A percentile compares a stretch with the other conserved stretches of the same genome.
Evolutionary conservation across 768 basidiomycete species (phyloP).

Genomic region (Boletellus emodensis): DNA sequence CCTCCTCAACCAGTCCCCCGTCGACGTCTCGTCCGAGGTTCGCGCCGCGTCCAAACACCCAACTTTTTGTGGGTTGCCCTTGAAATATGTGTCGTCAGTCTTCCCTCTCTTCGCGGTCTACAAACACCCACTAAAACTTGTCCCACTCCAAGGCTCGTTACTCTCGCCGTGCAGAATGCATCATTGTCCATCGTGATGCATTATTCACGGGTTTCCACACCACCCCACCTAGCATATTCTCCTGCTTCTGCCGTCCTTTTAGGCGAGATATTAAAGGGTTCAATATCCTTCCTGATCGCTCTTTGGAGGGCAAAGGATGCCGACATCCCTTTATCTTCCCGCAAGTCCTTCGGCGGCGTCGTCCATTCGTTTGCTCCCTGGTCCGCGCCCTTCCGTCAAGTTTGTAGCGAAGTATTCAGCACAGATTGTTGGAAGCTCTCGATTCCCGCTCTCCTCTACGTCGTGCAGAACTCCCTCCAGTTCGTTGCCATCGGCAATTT

Average conservation of each 20-base stretch:
- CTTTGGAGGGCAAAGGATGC: constrained; percentile 46
- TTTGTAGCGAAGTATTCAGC: constrained; percentile 77
- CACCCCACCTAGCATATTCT: constrained; percentile 78
- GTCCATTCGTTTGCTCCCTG: constrained; percentile 41
- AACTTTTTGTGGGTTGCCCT: constrained; percentile 63
- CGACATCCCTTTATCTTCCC: constrained; percentile 39
- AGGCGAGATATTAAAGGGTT: constrained; percentile 91
- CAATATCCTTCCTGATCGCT: constrained; percentile 90
- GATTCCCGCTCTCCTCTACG: constrained; percentile 92
- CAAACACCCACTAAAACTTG: constrained; percentile 5
- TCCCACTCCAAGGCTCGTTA: constrained; percentile 54
- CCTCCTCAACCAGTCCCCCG: constrained; percentile 33
- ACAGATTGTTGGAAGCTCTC: constrained; percentile 97
- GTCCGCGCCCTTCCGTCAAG: constrained; percentile 47
- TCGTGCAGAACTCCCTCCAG: constrained; percentile 95
- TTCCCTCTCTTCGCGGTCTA: not conserved
- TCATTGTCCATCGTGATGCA: constrained; percentile 97
- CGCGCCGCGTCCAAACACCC: constrained; percentile 34
- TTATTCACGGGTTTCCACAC: constrained; percentile 89
- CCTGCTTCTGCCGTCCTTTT: constrained; percentile 92
- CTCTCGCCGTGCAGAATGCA: constrained; percentile 92
- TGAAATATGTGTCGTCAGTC: constrained; percentile 80
- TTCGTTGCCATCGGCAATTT: constrained; percentile 96
- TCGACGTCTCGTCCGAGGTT: constrained; percentile 31
- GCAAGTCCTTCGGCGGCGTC: constrained; percentile 37